phyloP scores from a whole-genome alignment of 345 rosid genomes.

The Camelina hispida region DNA sequence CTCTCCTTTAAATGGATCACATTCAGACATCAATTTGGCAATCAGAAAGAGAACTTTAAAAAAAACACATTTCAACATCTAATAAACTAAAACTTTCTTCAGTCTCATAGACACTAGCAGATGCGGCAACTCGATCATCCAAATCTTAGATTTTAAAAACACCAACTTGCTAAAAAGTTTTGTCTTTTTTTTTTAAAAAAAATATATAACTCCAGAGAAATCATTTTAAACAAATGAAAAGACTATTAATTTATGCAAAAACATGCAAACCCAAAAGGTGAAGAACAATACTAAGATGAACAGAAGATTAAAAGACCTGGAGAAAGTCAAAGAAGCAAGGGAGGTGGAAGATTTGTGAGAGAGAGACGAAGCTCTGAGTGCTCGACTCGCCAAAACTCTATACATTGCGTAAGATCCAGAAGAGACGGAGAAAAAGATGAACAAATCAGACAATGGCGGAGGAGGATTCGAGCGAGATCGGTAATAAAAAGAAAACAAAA shows the following conservation, averaged over 20 bases:
- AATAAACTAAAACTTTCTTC: slow-evolving; percentile 9
- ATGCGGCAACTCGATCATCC: slow-evolving; percentile 35
- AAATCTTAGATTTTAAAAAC: slow-evolving; percentile 20
- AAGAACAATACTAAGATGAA: background rate
- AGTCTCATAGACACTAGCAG: slow-evolving; percentile 1
- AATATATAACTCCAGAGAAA: background rate
- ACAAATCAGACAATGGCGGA: slow-evolving; percentile 7
- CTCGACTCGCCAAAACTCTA: slow-evolving; percentile 49
- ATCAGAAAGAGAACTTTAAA: background rate
- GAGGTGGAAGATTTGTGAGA: slow-evolving; percentile 42
- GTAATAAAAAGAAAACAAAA: background rate
- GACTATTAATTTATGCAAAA: slow-evolving; percentile 8
- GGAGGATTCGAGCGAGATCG: slow-evolving; percentile 33
- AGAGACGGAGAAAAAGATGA: slow-evolving; percentile 30
- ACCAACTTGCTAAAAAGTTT: slow-evolving; percentile 40
- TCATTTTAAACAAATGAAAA: background rate
- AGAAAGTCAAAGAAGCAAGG: slow-evolving; percentile 45
- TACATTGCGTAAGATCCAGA: slow-evolving; percentile 51
- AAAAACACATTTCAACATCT: background rate
- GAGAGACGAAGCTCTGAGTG: slow-evolving; percentile 51
- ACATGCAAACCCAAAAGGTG: slow-evolving; percentile 26
- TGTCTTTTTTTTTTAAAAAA: slow-evolving; percentile 12
- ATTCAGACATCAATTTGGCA: background rate
- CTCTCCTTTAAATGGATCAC: background rate
- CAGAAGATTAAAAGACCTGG: slow-evolving; percentile 47